These are phyloP conservation scores for Clarireedia sp. DNA, from an alignment of 2,329 filamentous ascomycete species.

Conservation along the genomic window DNA sequence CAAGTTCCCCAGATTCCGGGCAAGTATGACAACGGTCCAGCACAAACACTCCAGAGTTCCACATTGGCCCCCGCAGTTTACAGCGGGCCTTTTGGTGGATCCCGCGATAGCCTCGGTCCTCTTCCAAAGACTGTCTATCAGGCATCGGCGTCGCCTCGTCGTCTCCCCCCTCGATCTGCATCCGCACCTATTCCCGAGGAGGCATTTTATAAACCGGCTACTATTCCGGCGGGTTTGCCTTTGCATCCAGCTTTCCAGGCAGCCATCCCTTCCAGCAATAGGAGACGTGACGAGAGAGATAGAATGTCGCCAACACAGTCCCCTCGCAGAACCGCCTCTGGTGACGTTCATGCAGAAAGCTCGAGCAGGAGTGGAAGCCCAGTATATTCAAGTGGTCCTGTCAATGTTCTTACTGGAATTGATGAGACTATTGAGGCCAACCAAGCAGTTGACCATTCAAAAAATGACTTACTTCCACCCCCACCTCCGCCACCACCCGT, in stretches of 20 bases:
- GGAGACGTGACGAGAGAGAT: slow-evolving; percentile 20
- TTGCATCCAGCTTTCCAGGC: slow-evolving; percentile 37
- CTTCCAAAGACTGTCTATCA: slow-evolving; percentile 30
- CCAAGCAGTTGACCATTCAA: slow-evolving; percentile 36
- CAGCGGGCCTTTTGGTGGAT: slow-evolving; percentile 22
- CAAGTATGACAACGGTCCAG: slow-evolving; percentile 31
- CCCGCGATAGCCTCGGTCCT: slow-evolving; percentile 25
- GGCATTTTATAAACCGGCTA: slow-evolving; percentile 27
- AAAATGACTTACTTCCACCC: slow-evolving; percentile 42
- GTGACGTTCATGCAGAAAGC: slow-evolving; percentile 23
- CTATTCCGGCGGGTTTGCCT: slow-evolving; percentile 29
- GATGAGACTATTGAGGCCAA: slow-evolving; percentile 37
- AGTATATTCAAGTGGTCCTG: slow-evolving; percentile 18
- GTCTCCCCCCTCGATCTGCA: slow-evolving; percentile 48
- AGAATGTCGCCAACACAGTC: slow-evolving; percentile 15
- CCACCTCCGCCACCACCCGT: slow-evolving; percentile 45
- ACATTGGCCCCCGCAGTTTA: slow-evolving; percentile 3
- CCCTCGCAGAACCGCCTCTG: slow-evolving; percentile 27
- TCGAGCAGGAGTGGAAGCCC: slow-evolving; percentile 22
- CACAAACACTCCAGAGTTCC: slow-evolving; percentile 1
- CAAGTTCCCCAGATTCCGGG: slow-evolving; percentile 45
- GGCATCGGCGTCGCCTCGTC: slow-evolving; percentile 38
- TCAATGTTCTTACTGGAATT: slow-evolving; percentile 36
- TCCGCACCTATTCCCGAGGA: slow-evolving; percentile 50
- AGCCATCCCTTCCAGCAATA: slow-evolving; percentile 30